Evolutionary conservation across 306 rosid genomes (phyloP).

Genomic region (Cucurbita moschata): DNA sequence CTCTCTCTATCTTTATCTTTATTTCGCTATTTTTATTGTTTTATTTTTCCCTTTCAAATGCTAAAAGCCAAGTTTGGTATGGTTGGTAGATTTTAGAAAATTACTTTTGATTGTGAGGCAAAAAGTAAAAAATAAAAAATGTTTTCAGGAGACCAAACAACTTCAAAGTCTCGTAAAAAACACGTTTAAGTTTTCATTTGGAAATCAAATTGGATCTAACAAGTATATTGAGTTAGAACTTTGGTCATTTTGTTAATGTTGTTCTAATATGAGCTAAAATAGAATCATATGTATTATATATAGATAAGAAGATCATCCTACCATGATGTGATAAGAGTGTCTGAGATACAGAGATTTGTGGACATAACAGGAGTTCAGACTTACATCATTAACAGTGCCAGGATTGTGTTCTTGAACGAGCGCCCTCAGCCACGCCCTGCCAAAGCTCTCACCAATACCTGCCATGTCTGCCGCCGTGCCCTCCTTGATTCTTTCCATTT

Average conservation of each 20-base stretch:
- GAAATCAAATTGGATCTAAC: too few relatives aligned
- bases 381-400: conserved; percentile 53
- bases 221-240: too few relatives aligned
- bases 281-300: conserved; percentile 9
- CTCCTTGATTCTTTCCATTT: conserved; percentile 53
- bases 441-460: conserved; percentile 47
- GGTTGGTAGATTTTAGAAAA: neutral
- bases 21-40: neutral
- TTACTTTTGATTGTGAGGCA: neutral
- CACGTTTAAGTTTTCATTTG: too few relatives aligned
- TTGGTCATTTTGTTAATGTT: too few relatives aligned
- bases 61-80: neutral
- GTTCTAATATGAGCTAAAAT: too few relatives aligned
- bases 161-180: too few relatives aligned
- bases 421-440: conserved; percentile 60
- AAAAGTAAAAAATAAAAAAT: neutral
- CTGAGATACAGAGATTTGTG: conserved; percentile 51
- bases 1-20: neutral
- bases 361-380: conserved; percentile 52
- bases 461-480: conserved; percentile 41
- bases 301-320: conserved; percentile 66
- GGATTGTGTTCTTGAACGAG: conserved; percentile 54
- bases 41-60: neutral
- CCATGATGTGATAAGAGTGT: conserved; percentile 65
- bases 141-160: too few relatives aligned